Evolutionary conservation across 2,329 filamentous ascomycete genomes (phyloP).

Genomic region (Fusarium lyarnte): DNA sequence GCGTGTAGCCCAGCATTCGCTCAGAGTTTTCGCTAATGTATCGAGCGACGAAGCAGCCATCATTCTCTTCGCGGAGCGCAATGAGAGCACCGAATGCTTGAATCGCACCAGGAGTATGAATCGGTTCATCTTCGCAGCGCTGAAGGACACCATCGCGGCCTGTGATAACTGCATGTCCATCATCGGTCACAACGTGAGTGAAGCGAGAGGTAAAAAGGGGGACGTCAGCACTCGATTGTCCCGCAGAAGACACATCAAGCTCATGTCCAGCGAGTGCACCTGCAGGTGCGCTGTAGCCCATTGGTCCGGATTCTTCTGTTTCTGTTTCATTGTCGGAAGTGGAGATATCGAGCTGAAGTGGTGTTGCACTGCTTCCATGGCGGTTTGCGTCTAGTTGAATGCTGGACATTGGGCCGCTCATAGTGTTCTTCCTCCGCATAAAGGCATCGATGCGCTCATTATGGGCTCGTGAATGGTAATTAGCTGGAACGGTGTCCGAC

Average conservation of each 20-base stretch:
- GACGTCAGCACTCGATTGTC: conserved; percentile 48
- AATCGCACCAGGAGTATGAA: conserved; percentile 84
- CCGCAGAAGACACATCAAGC: conserved; percentile 30
- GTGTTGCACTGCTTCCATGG: conserved; percentile 45
- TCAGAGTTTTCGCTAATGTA: conserved; percentile 85
- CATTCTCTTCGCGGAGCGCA: conserved; percentile 75
- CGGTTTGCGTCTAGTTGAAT: conserved; percentile 57
- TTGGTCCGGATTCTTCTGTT: conserved; percentile 43
- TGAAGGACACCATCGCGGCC: conserved; percentile 79
- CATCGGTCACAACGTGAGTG: conserved; percentile 78
- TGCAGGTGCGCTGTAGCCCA: background rate
- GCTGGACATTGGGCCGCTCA: conserved; percentile 54
- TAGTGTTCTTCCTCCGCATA: conserved; percentile 47
- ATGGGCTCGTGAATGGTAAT: conserved; percentile 31
- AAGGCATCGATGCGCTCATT: conserved; percentile 34
- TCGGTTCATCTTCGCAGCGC: conserved; percentile 89
- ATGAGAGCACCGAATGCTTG: conserved; percentile 84
- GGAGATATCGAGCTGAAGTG: conserved; percentile 49
- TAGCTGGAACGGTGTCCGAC: conserved; percentile 40
- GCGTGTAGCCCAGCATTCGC: conserved; percentile 78
- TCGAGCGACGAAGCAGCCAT: conserved; percentile 74
- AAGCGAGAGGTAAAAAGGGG: conserved; percentile 76
- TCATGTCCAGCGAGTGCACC: background rate
- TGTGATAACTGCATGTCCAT: conserved; percentile 84
- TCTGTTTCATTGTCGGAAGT: conserved; percentile 47